A percentile compares a stretch with the other conserved stretches of the same genome.
Conservation (phyloP, 2,329 filamentous ascomycete species). For the Akanthomyces dipterigenus region DNA sequence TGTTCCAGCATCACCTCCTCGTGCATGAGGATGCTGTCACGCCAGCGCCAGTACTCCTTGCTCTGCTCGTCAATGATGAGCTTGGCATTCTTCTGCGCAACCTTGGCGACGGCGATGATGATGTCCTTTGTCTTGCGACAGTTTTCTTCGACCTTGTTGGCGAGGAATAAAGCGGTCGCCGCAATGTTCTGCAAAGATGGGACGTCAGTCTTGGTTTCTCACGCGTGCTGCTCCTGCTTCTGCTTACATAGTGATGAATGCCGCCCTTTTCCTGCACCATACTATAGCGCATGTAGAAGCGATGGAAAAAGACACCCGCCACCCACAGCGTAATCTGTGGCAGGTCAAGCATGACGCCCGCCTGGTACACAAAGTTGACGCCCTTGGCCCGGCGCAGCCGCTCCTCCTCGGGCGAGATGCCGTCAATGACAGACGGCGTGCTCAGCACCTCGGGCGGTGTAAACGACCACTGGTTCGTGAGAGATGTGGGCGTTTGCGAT, state of each 20-base stretch:
- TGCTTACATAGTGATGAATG: constrained; percentile 82
- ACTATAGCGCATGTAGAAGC: constrained; percentile 87
- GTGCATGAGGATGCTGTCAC: constrained; percentile 84
- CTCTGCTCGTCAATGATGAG: constrained; percentile 92
- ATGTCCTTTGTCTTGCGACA: constrained; percentile 93
- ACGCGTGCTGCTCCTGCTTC: background rate
- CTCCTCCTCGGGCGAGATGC: constrained; percentile 71
- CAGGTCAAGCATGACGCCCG: constrained; percentile 84
- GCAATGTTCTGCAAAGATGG: constrained; percentile 62
- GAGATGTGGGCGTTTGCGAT: constrained; percentile 29
- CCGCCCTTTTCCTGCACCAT: constrained; percentile 70
- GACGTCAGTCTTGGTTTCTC: background rate
- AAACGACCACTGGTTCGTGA: constrained; percentile 76
- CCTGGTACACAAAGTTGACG: constrained; percentile 93
- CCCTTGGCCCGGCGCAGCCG: constrained; percentile 78
- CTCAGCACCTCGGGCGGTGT: constrained; percentile 73
- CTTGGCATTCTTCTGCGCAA: constrained; percentile 89
- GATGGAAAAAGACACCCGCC: constrained; percentile 88
- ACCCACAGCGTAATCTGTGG: constrained; percentile 90
- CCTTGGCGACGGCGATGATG: constrained; percentile 86
- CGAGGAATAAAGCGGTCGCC: constrained; percentile 84
- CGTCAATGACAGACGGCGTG: constrained; percentile 79
- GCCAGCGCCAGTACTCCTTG: constrained; percentile 98
- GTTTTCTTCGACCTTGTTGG: constrained; percentile 96
- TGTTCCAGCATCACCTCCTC: constrained; percentile 90